These are phyloP conservation scores for Colletotrichum spinosum DNA, from an alignment of 2,329 filamentous ascomycete species.

Conservation along the genomic window DNA sequence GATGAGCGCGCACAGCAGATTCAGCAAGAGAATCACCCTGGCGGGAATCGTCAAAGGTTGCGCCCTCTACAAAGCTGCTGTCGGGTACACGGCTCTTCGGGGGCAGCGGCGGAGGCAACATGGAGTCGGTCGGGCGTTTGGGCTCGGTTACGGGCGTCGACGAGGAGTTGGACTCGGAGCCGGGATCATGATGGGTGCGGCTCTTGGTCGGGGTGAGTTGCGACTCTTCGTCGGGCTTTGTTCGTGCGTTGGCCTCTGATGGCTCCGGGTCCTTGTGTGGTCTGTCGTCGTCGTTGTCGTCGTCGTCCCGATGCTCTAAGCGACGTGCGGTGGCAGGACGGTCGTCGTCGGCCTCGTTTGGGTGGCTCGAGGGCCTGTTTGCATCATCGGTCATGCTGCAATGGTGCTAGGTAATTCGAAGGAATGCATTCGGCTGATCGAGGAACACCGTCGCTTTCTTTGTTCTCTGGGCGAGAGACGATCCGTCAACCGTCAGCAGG, in stretches of 20 bases:
- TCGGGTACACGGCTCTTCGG: slow-evolving; percentile 43
- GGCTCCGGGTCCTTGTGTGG: slow-evolving; percentile 34
- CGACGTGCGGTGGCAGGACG: slow-evolving; percentile 41
- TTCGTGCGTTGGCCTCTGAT: neutral
- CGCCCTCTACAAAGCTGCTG: slow-evolving; percentile 56
- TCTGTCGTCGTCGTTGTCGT: slow-evolving; percentile 30
- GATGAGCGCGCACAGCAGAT: slow-evolving; percentile 64
- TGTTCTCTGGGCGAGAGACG: slow-evolving; percentile 8
- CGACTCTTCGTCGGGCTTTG: slow-evolving; percentile 14
- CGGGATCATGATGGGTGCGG: slow-evolving; percentile 7
- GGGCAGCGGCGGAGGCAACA: slow-evolving; percentile 40
- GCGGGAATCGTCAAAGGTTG: slow-evolving; percentile 49
- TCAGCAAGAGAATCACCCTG: slow-evolving; percentile 65
- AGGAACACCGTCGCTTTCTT: slow-evolving; percentile 1
- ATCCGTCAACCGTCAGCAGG: neutral
- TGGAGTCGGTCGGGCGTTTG: slow-evolving; percentile 29
- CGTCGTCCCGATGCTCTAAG: slow-evolving; percentile 19
- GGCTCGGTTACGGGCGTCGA: slow-evolving; percentile 18
- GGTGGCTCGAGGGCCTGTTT: slow-evolving; percentile 33
- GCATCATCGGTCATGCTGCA: slow-evolving; percentile 53
- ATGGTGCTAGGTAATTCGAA: slow-evolving; percentile 13
- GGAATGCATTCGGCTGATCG: slow-evolving; percentile 37
- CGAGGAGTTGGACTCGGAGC: slow-evolving; percentile 5
- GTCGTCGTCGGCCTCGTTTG: slow-evolving; percentile 39
- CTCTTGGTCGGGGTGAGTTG: slow-evolving; percentile 26